These are phyloP conservation scores for Trichophyton benhamiae DNA, from an alignment of 2,329 filamentous ascomycete genomes.

Conservation along the genomic window DNA sequence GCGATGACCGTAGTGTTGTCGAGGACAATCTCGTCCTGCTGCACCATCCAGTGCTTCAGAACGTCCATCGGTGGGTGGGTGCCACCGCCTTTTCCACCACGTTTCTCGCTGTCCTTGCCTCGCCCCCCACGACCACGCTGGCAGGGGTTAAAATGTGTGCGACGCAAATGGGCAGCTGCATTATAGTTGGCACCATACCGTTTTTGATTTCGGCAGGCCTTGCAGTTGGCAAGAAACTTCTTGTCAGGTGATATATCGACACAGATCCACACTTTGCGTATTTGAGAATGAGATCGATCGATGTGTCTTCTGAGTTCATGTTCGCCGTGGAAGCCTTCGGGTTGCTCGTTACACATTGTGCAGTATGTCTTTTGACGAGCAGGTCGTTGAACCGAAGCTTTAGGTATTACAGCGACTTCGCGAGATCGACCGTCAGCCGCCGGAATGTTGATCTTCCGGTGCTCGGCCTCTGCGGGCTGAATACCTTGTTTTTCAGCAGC, in stretches of 20 bases:
- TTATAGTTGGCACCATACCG: slow-evolving; percentile 89
- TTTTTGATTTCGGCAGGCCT: slow-evolving; percentile 65
- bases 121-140: slow-evolving; percentile 43
- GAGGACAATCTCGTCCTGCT: slow-evolving; percentile 40
- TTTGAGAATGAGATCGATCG: slow-evolving; percentile 52
- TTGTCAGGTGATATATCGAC: slow-evolving; percentile 46
- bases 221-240: slow-evolving; percentile 66
- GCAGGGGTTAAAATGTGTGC: slow-evolving; percentile 71
- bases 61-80: slow-evolving; percentile 49
- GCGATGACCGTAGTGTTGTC: slow-evolving; percentile 22
- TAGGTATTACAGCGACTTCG: slow-evolving; percentile 43
- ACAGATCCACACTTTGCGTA: slow-evolving; percentile 51
- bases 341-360: slow-evolving; percentile 55
- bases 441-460: slow-evolving; percentile 40
- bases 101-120: slow-evolving; percentile 46
- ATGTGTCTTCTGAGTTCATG: slow-evolving; percentile 65
- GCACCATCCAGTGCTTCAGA: slow-evolving; percentile 49
- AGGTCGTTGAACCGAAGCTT: slow-evolving; percentile 50
- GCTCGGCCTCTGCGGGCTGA: slow-evolving; percentile 26
- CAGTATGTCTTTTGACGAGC: slow-evolving; percentile 62
- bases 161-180: slow-evolving; percentile 75
- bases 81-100: slow-evolving; percentile 51
- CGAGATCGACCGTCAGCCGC: slow-evolving; percentile 43
- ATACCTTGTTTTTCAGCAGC: slow-evolving; percentile 23
- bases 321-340: slow-evolving; percentile 70